Conservation (phyloP, 1,139 yeast species). For the Blastobotrys petasosporus region DNA sequence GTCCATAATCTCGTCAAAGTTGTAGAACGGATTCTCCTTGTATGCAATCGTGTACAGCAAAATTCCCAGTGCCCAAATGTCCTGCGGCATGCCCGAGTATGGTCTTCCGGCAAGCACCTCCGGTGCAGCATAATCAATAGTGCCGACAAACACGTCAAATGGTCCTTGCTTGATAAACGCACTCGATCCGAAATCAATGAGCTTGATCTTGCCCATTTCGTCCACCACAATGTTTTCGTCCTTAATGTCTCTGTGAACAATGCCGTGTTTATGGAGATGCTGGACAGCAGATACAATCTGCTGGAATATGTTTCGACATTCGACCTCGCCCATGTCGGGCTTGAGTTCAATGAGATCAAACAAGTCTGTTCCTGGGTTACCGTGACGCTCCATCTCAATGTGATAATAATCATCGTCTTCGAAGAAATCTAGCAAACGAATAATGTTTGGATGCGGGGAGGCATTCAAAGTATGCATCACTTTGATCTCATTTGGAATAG, state of each 20-base stretch:
- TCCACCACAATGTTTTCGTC: slow-evolving; percentile 93
- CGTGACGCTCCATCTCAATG: slow-evolving; percentile 86
- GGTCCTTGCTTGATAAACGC: slow-evolving; percentile 87
- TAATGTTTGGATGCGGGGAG: slow-evolving; percentile 67
- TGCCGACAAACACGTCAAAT: slow-evolving; percentile 94
- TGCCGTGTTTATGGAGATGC: slow-evolving; percentile 78
- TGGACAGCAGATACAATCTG: slow-evolving; percentile 74
- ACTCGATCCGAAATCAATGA: slow-evolving; percentile 94
- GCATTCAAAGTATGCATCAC: slow-evolving; percentile 64
- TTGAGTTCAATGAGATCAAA: slow-evolving; percentile 87
- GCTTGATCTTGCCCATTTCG: slow-evolving; percentile 46
- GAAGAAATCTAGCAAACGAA: slow-evolving; percentile 80
- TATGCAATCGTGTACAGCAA: slow-evolving; percentile 82
- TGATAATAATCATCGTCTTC: slow-evolving; percentile 87
- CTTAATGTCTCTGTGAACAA: slow-evolving; percentile 90
- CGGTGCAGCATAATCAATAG: slow-evolving; percentile 95
- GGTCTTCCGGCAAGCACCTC: slow-evolving; percentile 86
- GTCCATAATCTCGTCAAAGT: slow-evolving; percentile 90
- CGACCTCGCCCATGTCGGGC: slow-evolving; percentile 69
- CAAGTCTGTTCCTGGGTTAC: slow-evolving; percentile 81
- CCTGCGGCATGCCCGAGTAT: slow-evolving; percentile 90
- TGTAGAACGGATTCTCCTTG: slow-evolving; percentile 92
- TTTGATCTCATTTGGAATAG: slow-evolving; percentile 91
- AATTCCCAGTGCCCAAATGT: slow-evolving; percentile 94
- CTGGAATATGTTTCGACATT: slow-evolving; percentile 67